Conservation (phyloP, 345 rosid species). For the Syzygium oleosum region DNA sequence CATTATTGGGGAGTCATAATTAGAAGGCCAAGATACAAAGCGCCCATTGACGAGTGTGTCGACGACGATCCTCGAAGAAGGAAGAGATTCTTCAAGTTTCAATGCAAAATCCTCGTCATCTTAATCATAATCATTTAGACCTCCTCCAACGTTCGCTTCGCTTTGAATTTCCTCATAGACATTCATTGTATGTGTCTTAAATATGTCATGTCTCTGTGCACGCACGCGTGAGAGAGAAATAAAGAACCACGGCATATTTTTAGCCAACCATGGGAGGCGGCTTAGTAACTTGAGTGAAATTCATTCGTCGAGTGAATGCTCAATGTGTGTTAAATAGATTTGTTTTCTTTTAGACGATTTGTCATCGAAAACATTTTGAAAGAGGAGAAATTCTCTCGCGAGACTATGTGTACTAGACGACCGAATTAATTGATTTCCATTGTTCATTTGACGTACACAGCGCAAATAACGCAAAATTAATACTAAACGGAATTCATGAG, state of each 20-base stretch:
- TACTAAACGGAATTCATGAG: neutral
- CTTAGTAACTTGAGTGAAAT: neutral
- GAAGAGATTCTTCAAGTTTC: conserved; percentile 8
- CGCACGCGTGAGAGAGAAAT: neutral
- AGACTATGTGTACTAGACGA: neutral
- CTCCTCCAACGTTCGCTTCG: neutral
- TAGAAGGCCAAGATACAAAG: conserved; percentile 7
- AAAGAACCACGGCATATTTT: neutral
- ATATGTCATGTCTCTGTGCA: neutral
- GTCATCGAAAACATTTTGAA: neutral
- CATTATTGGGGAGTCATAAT: neutral
- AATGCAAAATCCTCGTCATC: neutral
- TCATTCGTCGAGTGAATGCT: neutral
- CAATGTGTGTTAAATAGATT: neutral
- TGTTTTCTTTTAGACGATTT: neutral
- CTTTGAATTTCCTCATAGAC: neutral
- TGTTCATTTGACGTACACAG: no score
- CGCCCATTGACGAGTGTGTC: conserved; percentile 27
- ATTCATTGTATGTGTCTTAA: neutral
- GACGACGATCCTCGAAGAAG: conserved; percentile 41
- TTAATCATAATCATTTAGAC: neutral
- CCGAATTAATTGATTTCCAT: no score
- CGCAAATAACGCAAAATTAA: neutral
- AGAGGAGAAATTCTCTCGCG: neutral
- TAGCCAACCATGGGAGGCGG: neutral